A percentile compares a stretch with the other conserved stretches of the same genome.
phyloP scores from a whole-genome alignment of 73 alveolate species.

The Effrenium voratum region DNA sequence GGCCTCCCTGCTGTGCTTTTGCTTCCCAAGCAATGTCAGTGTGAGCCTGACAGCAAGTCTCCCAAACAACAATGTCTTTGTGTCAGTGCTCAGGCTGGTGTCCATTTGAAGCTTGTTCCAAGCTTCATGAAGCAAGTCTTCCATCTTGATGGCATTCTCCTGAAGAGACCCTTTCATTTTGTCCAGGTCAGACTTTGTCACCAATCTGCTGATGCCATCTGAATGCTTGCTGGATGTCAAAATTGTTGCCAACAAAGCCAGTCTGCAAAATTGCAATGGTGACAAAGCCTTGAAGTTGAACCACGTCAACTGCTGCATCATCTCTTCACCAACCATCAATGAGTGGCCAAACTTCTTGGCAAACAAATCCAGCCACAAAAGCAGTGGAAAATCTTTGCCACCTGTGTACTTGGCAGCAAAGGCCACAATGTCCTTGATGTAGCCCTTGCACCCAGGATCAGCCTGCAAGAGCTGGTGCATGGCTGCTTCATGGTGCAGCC shows the following conservation, averaged over 20 bases:
- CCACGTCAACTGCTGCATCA: not conserved
- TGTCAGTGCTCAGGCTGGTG: no score
- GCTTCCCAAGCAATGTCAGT: no score
- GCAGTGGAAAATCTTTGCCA: slow-evolving; percentile 5
- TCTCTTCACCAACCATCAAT: not conserved
- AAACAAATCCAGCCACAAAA: slow-evolving; percentile 12
- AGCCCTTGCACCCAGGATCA: not conserved
- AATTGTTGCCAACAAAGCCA: slow-evolving; percentile 14
- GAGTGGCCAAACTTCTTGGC: slow-evolving; percentile 12
- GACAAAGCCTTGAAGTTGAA: slow-evolving; percentile 23
- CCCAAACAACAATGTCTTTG: no score
- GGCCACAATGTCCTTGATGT: not conserved
- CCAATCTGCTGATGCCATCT: not conserved
- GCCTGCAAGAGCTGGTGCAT: not conserved
- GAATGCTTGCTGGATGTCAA: not conserved
- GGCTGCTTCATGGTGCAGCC: not conserved
- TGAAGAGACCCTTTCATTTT: not conserved
- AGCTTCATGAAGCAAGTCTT: no score
- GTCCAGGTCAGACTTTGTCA: not conserved
- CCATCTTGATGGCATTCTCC: no score
- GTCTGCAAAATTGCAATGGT: no score
- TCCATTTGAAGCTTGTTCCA: no score
- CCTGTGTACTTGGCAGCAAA: slow-evolving; percentile 13
- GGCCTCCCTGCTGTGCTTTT: no score
- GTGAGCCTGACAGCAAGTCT: no score